Evolutionary conservation across 306 rosid species (phyloP), one percentile per base, ranked within the genome.

Genomic region (Mimosa bimucronata): DNA sequence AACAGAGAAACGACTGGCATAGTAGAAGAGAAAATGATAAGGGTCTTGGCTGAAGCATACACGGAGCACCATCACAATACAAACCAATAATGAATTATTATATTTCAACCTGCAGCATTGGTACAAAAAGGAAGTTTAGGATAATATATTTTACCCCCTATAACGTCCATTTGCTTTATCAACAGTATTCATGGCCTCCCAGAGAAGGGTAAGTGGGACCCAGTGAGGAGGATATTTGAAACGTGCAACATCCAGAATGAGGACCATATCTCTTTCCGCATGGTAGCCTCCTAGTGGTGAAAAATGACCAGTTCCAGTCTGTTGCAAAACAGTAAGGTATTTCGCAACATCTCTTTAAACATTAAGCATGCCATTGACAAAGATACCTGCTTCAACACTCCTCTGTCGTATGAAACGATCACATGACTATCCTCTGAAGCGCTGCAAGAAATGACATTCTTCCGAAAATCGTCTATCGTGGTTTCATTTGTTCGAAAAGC

Each of bases 181-280:
- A 81, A 87, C 67, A 55, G 92, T 88, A 81, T 80, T 87, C 96
- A 92, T 90, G 68, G 85, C 98, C 37, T 90, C 86, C 98, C 98
- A 95, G 55, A 92, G 94, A 79, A 87, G 89, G 37, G 84, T 77
- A 81, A 92, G 89, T 16, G 97, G 98, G 86, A 95, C 95, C 98
- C 98, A 95, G 19, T 92, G 98, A 57, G 98, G 96, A 81, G 98
- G 98, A 85, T 95, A 92, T 76, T 95, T 92, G 76, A 92, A 95
- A 75, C 98, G 92, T 30, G 98, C 95, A 57, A 92, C 98, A 86
- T 95, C 98, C 94, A 95, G 84, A 45, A 95, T 83, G 76, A 95
- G 97, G 76, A 88, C 94, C 96, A 95, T 84, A 76, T 95, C 98
- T 78, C 86, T 92, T 76, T 80, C 92, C 41, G 89, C 86, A 80